phyloP scores from a whole-genome alignment of 768 basidiomycete genomes.

The Dacryopinax primogenitus region DNA sequence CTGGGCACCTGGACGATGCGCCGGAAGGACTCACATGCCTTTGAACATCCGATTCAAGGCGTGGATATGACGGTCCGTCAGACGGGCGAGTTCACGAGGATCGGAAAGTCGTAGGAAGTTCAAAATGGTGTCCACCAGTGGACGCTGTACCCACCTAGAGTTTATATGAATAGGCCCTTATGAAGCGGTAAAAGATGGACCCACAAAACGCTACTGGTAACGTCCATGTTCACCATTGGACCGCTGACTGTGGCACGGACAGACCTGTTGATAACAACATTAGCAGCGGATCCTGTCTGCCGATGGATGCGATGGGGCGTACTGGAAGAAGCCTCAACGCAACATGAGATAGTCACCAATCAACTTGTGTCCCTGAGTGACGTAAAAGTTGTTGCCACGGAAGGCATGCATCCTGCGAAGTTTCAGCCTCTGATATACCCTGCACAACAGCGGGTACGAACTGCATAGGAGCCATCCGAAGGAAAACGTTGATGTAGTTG shows the following conservation, averaged over 20 bases:
- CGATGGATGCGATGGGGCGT: background rate
- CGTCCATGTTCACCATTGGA: background rate
- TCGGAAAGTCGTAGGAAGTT: background rate
- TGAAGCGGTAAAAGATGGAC: background rate
- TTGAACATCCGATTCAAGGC: background rate
- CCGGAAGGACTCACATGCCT: background rate
- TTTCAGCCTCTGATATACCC: background rate
- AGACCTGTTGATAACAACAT: background rate
- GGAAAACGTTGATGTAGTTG: background rate
- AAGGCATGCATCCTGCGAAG: background rate
- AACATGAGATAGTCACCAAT: background rate
- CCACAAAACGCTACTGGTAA: background rate
- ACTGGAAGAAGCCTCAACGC: constrained; percentile 6
- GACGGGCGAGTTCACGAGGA: background rate
- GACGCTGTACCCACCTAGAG: background rate
- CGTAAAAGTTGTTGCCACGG: constrained; percentile 2
- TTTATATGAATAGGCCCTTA: background rate
- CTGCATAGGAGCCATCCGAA: background rate
- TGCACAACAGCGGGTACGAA: background rate
- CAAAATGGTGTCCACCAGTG: background rate
- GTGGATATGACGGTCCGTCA: background rate
- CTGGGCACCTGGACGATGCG: background rate
- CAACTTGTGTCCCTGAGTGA: background rate
- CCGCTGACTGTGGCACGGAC: background rate
- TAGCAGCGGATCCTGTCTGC: background rate